Conservation (phyloP, 495 filamentous ascomycete species). For the Bacidia gigantensis region DNA sequence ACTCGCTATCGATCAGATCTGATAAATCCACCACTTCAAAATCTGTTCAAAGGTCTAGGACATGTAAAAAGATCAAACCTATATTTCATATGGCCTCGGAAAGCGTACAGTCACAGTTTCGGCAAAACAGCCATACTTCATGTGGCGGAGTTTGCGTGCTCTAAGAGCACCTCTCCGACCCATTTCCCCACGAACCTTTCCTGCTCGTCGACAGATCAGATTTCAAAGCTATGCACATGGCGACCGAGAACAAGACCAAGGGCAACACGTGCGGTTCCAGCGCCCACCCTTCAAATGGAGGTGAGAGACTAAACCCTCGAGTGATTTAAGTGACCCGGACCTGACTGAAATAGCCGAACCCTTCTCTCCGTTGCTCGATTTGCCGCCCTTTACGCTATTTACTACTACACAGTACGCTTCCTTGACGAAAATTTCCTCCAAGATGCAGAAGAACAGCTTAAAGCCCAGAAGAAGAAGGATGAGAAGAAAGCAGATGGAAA, state of each 20-base stretch:
- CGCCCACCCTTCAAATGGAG: background rate
- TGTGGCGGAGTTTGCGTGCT: background rate
- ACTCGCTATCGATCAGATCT: too few relatives aligned
- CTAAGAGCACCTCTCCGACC: background rate
- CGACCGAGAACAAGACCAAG: background rate
- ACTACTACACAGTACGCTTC: background rate
- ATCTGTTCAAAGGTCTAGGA: too few relatives aligned
- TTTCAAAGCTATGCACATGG: background rate
- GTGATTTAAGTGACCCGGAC: too few relatives aligned
- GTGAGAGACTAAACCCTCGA: background rate
- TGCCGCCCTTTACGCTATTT: background rate
- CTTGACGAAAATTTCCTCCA: background rate
- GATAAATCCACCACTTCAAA: too few relatives aligned
- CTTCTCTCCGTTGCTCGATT: background rate
- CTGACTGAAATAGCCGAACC: background rate
- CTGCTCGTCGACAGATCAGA: background rate
- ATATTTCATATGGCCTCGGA: background rate
- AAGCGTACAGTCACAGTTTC: background rate
- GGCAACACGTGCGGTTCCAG: background rate
- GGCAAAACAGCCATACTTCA: background rate
- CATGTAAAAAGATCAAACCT: too few relatives aligned
- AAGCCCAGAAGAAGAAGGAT: background rate
- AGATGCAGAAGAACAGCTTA: background rate
- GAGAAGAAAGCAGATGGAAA: conserved; percentile 10
- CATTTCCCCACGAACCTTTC: background rate